Evolutionary conservation across 1,284 basidiomycete species (phyloP).

Genomic region (Hypsizygus ulmarius): DNA sequence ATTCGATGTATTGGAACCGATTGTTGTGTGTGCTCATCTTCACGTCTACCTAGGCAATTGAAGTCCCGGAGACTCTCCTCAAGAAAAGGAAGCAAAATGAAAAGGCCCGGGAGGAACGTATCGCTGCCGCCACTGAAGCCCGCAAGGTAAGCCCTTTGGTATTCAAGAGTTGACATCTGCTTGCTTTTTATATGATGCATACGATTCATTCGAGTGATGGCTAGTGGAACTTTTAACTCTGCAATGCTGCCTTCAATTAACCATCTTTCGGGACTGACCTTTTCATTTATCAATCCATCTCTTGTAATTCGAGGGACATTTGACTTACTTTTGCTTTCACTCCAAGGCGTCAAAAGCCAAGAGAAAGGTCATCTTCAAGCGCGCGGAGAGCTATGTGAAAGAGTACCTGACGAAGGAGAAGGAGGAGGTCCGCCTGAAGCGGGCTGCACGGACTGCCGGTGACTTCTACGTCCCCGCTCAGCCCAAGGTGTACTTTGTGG

Average conservation of each 20-base stretch:
- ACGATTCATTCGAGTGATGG: conserved; percentile 66
- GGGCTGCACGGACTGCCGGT: conserved; percentile 87
- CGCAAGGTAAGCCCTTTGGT: conserved; percentile 80
- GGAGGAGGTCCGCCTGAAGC: conserved; percentile 96
- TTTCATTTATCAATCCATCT: conserved; percentile 12
- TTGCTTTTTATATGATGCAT: conserved; percentile 72
- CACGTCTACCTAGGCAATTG: conserved; percentile 60
- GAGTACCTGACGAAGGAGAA: conserved; percentile 92
- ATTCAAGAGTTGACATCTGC: conserved; percentile 10
- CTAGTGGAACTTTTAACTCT: conserved; percentile 54
- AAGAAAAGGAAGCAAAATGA: conserved; percentile 99
- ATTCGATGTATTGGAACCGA: background rate
- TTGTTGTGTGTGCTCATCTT: conserved; percentile 10
- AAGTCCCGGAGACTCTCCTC: conserved; percentile 98
- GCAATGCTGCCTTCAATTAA: conserved; percentile 82
- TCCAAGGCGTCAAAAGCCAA: conserved; percentile 82
- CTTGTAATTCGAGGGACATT: conserved; percentile 1
- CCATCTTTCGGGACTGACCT: conserved; percentile 97
- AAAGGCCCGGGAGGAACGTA: conserved; percentile 95
- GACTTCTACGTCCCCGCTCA: conserved; percentile 98
- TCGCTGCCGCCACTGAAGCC: conserved; percentile 81
- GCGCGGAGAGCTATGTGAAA: conserved; percentile 97
- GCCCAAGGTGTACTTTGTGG: conserved; percentile 97
- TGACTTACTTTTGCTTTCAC: conserved; percentile 15
- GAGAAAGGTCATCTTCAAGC: conserved; percentile 99